Percentiles rank a stretch among this genome's conserved stretches.
These are phyloP conservation scores for Trichoderma reesei DNA, from an alignment of 495 filamentous ascomycete genomes.

Conservation along the genomic window DNA sequence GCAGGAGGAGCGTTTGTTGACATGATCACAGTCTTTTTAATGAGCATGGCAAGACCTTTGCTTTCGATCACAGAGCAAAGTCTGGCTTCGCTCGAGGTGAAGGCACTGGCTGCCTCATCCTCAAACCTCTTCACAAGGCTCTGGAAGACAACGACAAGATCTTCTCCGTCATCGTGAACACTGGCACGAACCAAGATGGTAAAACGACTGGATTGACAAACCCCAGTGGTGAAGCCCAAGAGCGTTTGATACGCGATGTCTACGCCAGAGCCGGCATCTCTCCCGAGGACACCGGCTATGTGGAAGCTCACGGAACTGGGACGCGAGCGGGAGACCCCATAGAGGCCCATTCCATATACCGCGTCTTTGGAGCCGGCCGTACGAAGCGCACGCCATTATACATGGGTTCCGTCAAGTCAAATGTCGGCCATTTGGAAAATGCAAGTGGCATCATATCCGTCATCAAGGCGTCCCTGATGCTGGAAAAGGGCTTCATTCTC, in stretches of 20 bases:
- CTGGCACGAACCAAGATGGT: constrained; percentile 52
- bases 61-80: constrained; percentile 51
- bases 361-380: constrained; percentile 18
- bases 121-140: constrained; percentile 56
- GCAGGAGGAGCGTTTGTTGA: constrained; percentile 22
- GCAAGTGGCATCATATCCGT: constrained; percentile 33
- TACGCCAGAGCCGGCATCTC: constrained; percentile 32
- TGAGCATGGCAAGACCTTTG: constrained; percentile 48
- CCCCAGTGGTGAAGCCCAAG: constrained; percentile 49
- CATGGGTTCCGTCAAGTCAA: constrained; percentile 39
- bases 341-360: constrained; percentile 31
- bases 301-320: constrained; percentile 48
- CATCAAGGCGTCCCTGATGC: constrained; percentile 36
- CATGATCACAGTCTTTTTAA: constrained; percentile 47
- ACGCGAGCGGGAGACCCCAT: constrained; percentile 44
- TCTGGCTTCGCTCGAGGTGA: constrained; percentile 57
- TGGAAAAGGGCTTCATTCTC: constrained; percentile 31
- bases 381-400: constrained; percentile 17
- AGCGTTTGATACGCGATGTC: constrained; percentile 35
- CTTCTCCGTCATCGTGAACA: constrained; percentile 50
- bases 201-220: constrained; percentile 50
- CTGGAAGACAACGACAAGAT: constrained; percentile 47
- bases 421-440: constrained; percentile 39
- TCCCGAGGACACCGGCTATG: constrained; percentile 34
- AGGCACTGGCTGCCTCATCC: constrained; percentile 44